Conservation (phyloP, 345 rosid species). For the Sonneratia caseolaris region DNA sequence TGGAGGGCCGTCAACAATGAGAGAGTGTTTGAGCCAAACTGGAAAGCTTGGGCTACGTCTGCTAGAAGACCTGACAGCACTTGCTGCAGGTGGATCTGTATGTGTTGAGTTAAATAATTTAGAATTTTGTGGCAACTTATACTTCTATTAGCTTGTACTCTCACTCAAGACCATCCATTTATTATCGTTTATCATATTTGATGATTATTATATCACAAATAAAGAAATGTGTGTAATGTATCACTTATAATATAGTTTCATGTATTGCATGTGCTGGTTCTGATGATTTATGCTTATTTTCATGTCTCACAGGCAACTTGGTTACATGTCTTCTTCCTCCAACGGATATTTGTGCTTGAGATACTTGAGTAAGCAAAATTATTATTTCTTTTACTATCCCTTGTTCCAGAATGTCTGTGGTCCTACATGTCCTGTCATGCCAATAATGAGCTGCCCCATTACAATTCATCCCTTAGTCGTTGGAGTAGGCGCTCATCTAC, state of each 20-base stretch:
- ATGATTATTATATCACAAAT: background rate
- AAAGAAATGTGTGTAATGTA: background rate
- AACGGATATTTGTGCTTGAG: conserved; percentile 79
- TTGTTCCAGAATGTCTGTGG: background rate
- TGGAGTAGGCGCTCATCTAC: background rate
- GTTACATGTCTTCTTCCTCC: conserved; percentile 71
- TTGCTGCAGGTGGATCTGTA: conserved; percentile 99
- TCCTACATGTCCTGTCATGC: background rate
- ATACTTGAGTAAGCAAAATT: conserved; percentile 75
- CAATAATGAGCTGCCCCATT: background rate
- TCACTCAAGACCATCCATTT: background rate
- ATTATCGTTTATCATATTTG: background rate
- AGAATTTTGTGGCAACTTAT: background rate
- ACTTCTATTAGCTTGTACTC: background rate
- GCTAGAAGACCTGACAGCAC: conserved; percentile 99
- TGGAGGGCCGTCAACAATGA: conserved; percentile 31
- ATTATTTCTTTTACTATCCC: background rate
- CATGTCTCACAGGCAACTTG: conserved; percentile 60
- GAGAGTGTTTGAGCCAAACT: conserved; percentile 44
- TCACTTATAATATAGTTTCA: background rate
- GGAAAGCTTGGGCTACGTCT: conserved; percentile 88
- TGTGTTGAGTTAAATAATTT: conserved; percentile 52
- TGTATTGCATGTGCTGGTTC: background rate
- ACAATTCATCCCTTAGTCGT: background rate
- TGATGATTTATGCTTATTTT: conserved; percentile 11